Evolutionary conservation across 768 basidiomycete species (phyloP).

Genomic region (Rubroboletus satanas): DNA sequence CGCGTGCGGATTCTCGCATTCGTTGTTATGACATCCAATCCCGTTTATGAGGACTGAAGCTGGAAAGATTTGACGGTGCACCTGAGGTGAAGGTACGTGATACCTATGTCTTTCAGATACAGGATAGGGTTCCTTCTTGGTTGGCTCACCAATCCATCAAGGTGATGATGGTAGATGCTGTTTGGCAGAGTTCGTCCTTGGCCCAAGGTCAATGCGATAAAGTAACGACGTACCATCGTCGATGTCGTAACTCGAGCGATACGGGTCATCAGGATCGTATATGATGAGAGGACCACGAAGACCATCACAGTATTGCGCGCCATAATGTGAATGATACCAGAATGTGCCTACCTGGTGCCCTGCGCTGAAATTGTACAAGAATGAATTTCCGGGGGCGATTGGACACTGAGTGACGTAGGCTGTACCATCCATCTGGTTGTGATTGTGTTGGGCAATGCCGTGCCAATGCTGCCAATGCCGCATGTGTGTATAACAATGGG

Average conservation of each 20-base stretch:
- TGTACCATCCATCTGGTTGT: conserved; percentile 27
- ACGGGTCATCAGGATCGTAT: conserved; percentile 32
- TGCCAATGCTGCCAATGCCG: conserved; percentile 22
- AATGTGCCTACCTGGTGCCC: conserved; percentile 36
- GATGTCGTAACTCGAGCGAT: conserved; percentile 17
- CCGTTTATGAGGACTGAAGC: conserved; percentile 40
- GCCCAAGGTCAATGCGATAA: neutral
- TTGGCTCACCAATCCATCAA: conserved; percentile 26
- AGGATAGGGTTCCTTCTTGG: neutral
- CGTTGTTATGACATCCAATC: conserved; percentile 28
- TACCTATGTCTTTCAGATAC: conserved; percentile 1
- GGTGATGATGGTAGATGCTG: conserved; percentile 27
- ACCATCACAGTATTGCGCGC: conserved; percentile 34
- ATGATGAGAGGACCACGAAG: conserved; percentile 43
- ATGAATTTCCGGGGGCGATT: conserved; percentile 32
- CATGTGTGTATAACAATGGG: neutral
- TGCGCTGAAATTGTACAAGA: conserved; percentile 34
- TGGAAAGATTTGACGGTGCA: conserved; percentile 16
- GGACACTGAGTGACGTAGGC: conserved; percentile 40
- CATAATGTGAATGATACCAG: conserved; percentile 32
- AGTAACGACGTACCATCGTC: conserved; percentile 17
- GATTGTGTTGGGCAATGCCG: conserved; percentile 21
- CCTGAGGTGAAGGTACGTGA: conserved; percentile 8
- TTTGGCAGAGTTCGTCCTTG: neutral
- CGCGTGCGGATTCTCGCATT: conserved; percentile 23